These are phyloP conservation scores for Tagetes erecta DNA, from an alignment of 129 eudicot species.

Conservation along the genomic window DNA sequence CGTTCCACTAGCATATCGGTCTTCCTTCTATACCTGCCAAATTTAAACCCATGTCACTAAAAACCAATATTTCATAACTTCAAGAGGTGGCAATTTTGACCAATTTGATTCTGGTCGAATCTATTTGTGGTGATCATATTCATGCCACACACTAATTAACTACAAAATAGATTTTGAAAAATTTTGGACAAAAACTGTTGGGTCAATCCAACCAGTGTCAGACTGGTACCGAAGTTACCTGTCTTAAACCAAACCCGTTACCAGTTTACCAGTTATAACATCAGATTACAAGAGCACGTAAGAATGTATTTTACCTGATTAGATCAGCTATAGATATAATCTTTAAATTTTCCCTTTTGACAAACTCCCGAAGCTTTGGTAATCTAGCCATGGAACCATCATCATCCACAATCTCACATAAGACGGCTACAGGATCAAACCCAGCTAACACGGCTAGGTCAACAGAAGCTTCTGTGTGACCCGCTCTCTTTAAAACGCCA, in stretches of 20 bases:
- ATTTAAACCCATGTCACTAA: conserved; percentile 9
- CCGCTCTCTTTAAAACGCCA: conserved; percentile 93
- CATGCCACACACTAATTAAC: background rate
- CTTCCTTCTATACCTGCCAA: conserved; percentile 86
- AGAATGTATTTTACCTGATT: conserved; percentile 47
- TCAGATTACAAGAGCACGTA: background rate
- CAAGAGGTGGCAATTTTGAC: background rate
- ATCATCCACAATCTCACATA: conserved; percentile 95
- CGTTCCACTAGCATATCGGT: conserved; percentile 77
- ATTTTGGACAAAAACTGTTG: background rate
- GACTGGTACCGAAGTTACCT: background rate
- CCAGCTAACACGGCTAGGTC: conserved; percentile 86
- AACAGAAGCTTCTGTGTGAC: conserved; percentile 97
- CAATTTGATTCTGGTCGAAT: background rate
- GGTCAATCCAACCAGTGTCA: background rate
- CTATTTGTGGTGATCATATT: background rate
- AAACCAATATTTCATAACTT: conserved; percentile 5
- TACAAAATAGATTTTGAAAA: background rate
- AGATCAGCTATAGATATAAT: conserved; percentile 69
- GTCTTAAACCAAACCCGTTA: too few relatives aligned
- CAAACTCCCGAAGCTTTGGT: conserved; percentile 65
- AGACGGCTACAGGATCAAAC: conserved; percentile 74
- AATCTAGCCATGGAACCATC: conserved; percentile 99
- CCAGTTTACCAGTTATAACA: background rate
- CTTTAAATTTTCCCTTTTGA: conserved; percentile 45